These are phyloP conservation scores for Aspergillus sclerotioniger DNA, from an alignment of 495 filamentous ascomycete genomes.

Conservation along the genomic window DNA sequence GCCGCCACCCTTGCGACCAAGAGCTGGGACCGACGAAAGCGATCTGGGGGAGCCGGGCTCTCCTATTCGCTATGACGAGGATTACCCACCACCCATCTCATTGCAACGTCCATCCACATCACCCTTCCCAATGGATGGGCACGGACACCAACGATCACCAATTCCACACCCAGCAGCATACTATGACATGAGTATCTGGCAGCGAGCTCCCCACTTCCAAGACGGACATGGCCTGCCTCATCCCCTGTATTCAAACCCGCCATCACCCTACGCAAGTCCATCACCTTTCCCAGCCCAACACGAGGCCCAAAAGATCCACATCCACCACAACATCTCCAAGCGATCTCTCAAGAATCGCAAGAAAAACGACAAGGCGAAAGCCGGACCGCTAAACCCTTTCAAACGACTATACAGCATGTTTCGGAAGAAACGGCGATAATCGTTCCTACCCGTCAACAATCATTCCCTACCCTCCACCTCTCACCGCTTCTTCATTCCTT, in stretches of 20 bases:
- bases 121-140: slow-evolving; percentile 9
- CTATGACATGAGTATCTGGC: background rate
- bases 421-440: background rate
- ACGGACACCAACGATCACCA: slow-evolving; percentile 1
- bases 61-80: slow-evolving; percentile 34
- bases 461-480: background rate
- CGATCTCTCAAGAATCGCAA: background rate
- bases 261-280: background rate
- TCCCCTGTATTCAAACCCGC: slow-evolving; percentile 1
- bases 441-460: background rate
- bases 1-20: slow-evolving; percentile 23
- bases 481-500: background rate
- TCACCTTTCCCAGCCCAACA: background rate
- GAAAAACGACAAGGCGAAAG: background rate
- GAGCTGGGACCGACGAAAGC: slow-evolving; percentile 18
- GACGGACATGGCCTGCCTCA: background rate
- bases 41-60: slow-evolving; percentile 41
- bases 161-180: background rate
- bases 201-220: background rate
- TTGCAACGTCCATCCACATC: slow-evolving; percentile 16
- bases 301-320: background rate
- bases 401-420: background rate
- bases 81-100: slow-evolving; percentile 11
- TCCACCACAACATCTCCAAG: slow-evolving; percentile 1
- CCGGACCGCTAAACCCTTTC: background rate